Base-by-base conservation (phyloP, 768 basidiomycete genomes). In the Galerina sulciceps region DNA sequence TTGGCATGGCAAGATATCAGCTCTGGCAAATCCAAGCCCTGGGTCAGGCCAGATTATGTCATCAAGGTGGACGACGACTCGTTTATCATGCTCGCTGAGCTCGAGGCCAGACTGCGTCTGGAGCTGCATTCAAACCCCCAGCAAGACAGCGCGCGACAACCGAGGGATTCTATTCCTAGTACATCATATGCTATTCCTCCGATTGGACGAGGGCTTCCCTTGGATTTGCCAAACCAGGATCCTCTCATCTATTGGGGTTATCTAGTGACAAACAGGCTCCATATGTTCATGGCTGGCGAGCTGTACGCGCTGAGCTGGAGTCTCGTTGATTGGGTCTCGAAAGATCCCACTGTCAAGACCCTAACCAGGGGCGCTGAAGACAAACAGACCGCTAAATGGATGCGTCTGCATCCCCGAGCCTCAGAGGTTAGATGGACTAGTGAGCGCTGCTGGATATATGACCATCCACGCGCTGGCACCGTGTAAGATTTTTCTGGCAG, bases 391-490 rank as follows among this genome's bases (percentile, higher is more conserved):
- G 87, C 94, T 8, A 91, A 87, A 62, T 99, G 96, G 96, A 94
- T 99, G 86, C 80, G 83, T 17, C 68, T 87, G 53, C 96, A 97
- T 75, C 95, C 96, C 0, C 84, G 82, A 43, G 85, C 90, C 13
- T 75, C 81, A 26, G 83, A 90, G 64, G 85, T 99, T 40, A 85
- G 93, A 43, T 99, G 96, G 96, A 81, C 83, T 34, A 89, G 91
- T 64, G 96, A 99, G 69, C 85, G 89, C 23, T 99, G 96, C 74
- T 96, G 94, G 93, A 93, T 99, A 63, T 98, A 99, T 73, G 96
- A 99, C 70, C 96, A 98, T 74, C 96, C 96, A 1, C 89, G 94
- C 48, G 87, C 92, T 14, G 90, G 92, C 47, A 97, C 96, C 17
- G 95, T 96, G 87, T 95, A 79, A 68, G 91, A 80, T 17, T 40